phyloP scores from a whole-genome alignment of 352 stramenopile species.

The Pythium scleroteichum region DNA sequence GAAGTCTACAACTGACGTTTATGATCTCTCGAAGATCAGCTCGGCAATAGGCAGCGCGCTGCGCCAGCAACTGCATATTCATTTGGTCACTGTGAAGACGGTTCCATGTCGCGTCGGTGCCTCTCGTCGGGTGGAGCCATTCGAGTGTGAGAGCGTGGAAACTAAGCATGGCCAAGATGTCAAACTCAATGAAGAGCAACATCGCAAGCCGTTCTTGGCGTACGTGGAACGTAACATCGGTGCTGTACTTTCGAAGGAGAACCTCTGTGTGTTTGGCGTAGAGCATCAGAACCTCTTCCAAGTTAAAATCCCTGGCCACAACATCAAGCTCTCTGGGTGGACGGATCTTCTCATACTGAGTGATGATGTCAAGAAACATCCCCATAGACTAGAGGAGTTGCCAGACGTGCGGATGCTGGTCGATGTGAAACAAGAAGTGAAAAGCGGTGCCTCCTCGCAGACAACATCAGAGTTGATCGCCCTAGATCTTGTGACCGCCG shows the following conservation, averaged over 20 bases:
- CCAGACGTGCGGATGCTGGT: constrained; percentile 48
- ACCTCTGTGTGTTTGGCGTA: constrained; percentile 41
- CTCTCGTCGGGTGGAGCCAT: constrained; percentile 23
- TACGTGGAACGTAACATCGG: constrained; percentile 45
- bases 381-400: constrained; percentile 22
- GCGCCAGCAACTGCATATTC: constrained; percentile 31
- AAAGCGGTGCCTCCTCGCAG: constrained; percentile 32
- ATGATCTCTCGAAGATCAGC: constrained; percentile 27
- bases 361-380: constrained; percentile 23
- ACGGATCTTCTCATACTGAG: constrained; percentile 45
- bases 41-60: constrained; percentile 25
- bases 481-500: constrained; percentile 37
- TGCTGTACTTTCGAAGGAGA: constrained; percentile 29
- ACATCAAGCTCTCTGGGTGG: constrained; percentile 39
- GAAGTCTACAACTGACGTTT: constrained; percentile 31
- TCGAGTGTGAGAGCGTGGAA: constrained; percentile 29
- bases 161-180: constrained; percentile 18
- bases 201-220: constrained; percentile 28
- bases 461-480: constrained; percentile 45
- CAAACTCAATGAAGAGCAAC: constrained; percentile 34
- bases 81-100: constrained; percentile 8
- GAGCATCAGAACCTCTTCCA: constrained; percentile 36
- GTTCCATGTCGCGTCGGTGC: constrained; percentile 18
- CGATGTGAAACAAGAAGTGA: constrained; percentile 44
- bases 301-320: constrained; percentile 26